Evolutionary conservation across 371 early-diverging fungal genomes (phyloP), one percentile per base, ranked within the genome.

Genomic region (Batkoa obscura): DNA sequence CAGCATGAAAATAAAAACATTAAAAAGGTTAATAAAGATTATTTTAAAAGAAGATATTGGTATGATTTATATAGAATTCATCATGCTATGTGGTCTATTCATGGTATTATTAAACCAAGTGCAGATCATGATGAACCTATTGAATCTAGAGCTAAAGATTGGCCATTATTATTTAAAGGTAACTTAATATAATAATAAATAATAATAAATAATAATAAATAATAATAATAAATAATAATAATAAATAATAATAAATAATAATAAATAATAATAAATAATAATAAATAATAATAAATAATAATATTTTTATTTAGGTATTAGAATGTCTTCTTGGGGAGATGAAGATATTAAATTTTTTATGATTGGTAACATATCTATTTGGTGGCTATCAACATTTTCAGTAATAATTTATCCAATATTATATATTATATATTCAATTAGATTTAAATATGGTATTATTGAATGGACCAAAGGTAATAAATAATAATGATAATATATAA

Each of bases 301-400:
- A 23, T 23, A 23, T 23, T 23, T 23, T 23, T 23, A 23, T 23
- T 23, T 23, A 23, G 23, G 23, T 12, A 70, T 99, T 39, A 82
- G 98, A 50, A 95, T 99, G 94, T 88, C 89, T 66, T 78, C 86
- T 23, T 99, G 99, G 99, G 88, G 78, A 32, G 94, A 94, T 63
- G 62, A 74, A 23, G 72, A 75, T n/a, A 64, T 85, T 65, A 99
- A 98, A 72, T 98, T 78, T 66, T 98, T 87, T 62, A 71, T 99
- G 64, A 68, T 97, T 35, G 98, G 99, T 23, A 94, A 98, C 65
- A 98, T 99, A 3, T 60, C 91, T 8, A 76, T 91, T 8, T 99
- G 99, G 97, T 94, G 94, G 90, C 62, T 80, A 4, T 72, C 84
- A 5, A 72, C 86, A 6, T 56, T 70, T 12, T 74, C 78, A n/a